These are phyloP conservation scores for Exidia glandulosa DNA, from an alignment of 768 basidiomycete genomes.

Conservation along the genomic window DNA sequence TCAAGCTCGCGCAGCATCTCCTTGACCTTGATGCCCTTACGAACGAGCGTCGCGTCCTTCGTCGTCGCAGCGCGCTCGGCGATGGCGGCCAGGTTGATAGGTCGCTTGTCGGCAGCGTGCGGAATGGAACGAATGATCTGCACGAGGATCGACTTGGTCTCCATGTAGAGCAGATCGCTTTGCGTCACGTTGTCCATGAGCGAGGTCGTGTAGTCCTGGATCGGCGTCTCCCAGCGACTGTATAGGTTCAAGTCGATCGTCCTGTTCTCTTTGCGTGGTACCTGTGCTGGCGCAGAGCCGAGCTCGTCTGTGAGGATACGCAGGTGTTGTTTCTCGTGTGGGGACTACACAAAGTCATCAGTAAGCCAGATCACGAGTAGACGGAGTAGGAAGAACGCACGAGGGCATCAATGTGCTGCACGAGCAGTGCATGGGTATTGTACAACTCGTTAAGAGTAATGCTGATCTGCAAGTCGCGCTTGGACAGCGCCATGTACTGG, in stretches of 20 bases:
- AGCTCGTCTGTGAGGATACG: slow-evolving; percentile 96
- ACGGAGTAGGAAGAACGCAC: slow-evolving; percentile 44
- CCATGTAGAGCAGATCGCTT: slow-evolving; percentile 99
- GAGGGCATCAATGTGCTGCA: slow-evolving; percentile 89
- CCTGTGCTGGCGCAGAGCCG: slow-evolving; percentile 85
- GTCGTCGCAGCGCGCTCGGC: slow-evolving; percentile 95
- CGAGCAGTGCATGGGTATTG: slow-evolving; percentile 91
- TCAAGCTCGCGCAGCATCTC: slow-evolving; percentile 97
- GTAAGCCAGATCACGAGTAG: slow-evolving; percentile 1
- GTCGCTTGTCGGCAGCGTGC: slow-evolving; percentile 67
- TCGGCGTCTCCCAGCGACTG: slow-evolving; percentile 98
- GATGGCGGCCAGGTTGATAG: slow-evolving; percentile 78
- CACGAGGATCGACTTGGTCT: slow-evolving; percentile 98
- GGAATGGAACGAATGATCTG: slow-evolving; percentile 95
- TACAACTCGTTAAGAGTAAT: slow-evolving; percentile 99
- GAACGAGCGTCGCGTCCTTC: slow-evolving; percentile 90
- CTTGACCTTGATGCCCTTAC: slow-evolving; percentile 98
- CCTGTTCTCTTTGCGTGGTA: slow-evolving; percentile 95
- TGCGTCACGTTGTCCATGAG: slow-evolving; percentile 96
- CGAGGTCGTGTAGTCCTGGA: slow-evolving; percentile 93
- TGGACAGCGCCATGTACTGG: slow-evolving; percentile 99
- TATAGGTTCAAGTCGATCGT: slow-evolving; percentile 86
- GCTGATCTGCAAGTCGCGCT: slow-evolving; percentile 96
- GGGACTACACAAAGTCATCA: slow-evolving; percentile 45
- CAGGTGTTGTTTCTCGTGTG: slow-evolving; percentile 94